Evolutionary conservation across 805 yeast genomes (phyloP).

Genomic region (Tetrapisispora pingtungensis): DNA sequence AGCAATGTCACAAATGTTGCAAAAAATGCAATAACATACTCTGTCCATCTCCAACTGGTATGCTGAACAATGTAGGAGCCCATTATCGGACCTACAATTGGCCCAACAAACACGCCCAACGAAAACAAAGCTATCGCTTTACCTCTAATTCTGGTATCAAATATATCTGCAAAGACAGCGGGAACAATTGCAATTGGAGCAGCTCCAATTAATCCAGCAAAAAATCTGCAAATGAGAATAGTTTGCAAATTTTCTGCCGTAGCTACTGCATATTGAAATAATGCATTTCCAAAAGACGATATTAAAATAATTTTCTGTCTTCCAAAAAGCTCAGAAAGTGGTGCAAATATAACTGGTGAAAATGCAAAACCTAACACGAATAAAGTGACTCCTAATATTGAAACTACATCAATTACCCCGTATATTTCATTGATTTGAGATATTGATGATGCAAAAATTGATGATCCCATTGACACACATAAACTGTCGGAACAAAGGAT

Average conservation of each 20-base stretch:
- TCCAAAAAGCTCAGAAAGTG: constrained; percentile 70
- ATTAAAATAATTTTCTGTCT: constrained; percentile 51
- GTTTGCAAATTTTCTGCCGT: constrained; percentile 71
- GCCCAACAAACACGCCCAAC: constrained; percentile 67
- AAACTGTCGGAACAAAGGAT: constrained; percentile 41
- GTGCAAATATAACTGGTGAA: constrained; percentile 89
- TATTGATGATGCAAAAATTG: constrained; percentile 64
- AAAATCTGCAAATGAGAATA: constrained; percentile 64
- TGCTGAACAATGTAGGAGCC: constrained; percentile 59
- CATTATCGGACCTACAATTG: constrained; percentile 73
- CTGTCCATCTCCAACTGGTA: constrained; percentile 80
- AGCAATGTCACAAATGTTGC: constrained; percentile 32
- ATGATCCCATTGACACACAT: constrained; percentile 64
- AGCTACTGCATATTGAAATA: constrained; percentile 66
- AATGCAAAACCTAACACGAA: constrained; percentile 87
- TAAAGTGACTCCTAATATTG: constrained; percentile 64
- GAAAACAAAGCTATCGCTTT: constrained; percentile 65
- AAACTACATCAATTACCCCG: constrained; percentile 55
- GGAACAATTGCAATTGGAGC: constrained; percentile 82
- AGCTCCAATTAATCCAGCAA: constrained; percentile 74
- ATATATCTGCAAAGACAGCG: constrained; percentile 79
- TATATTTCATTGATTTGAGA: constrained; percentile 39
- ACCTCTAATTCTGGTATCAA: constrained; percentile 57
- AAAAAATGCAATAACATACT: constrained; percentile 59
- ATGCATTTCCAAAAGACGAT: constrained; percentile 46